Conservation (phyloP, 2,329 filamentous ascomycete species). For the Atkinsonella hypoxylon region DNA sequence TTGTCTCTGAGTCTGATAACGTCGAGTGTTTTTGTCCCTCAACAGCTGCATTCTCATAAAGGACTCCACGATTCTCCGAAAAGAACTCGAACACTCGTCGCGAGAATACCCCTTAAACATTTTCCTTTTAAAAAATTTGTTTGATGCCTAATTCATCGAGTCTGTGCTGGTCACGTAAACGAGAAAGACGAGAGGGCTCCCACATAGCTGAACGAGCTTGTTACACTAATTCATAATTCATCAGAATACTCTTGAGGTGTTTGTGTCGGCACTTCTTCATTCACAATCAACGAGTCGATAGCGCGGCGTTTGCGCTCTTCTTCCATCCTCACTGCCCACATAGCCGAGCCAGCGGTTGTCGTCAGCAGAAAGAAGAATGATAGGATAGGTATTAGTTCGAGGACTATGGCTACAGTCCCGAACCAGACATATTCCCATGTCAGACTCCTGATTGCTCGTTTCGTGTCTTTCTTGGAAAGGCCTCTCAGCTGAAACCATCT, state of each 20-base stretch:
- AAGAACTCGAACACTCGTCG: too few species aligned
- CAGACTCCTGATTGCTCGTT: constrained; percentile 53
- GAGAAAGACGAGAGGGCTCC: neutral
- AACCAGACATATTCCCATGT: constrained; percentile 89
- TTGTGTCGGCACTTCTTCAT: constrained; percentile 10
- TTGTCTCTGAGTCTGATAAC: too few species aligned
- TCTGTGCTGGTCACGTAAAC: neutral
- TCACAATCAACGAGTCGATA: constrained; percentile 7
- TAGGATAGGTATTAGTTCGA: constrained; percentile 79
- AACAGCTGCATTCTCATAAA: too few species aligned
- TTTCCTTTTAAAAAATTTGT: too few species aligned
- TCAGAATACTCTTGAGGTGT: constrained; percentile 19
- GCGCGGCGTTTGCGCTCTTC: constrained; percentile 27
- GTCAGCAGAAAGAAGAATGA: constrained; percentile 95
- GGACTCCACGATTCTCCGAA: too few species aligned
- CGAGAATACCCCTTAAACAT: too few species aligned
- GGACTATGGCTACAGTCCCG: constrained; percentile 67
- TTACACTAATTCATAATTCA: constrained; percentile 7
- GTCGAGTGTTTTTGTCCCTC: too few species aligned
- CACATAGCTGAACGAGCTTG: neutral
- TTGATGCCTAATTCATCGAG: neutral
- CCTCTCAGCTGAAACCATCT: constrained; percentile 76
- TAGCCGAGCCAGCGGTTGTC: constrained; percentile 68
- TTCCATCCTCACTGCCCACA: constrained; percentile 79
- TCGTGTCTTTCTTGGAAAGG: constrained; percentile 61